These are phyloP conservation scores for Dothistroma pini DNA, from an alignment of 2,329 filamentous ascomycete species.

Conservation along the genomic window DNA sequence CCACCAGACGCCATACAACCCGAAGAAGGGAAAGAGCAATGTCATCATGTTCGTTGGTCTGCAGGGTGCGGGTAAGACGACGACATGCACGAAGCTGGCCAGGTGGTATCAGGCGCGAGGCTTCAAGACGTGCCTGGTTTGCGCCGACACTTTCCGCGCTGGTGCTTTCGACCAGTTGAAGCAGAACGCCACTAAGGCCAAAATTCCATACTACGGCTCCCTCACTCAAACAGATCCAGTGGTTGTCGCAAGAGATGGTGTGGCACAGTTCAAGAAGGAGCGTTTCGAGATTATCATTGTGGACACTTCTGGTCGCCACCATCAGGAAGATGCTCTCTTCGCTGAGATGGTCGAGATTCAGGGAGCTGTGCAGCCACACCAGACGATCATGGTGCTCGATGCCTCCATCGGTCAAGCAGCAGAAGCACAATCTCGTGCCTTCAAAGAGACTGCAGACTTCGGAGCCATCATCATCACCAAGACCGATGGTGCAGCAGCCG, in stretches of 20 bases:
- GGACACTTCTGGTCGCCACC: conserved; percentile 91
- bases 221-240: conserved; percentile 95
- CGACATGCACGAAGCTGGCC: conserved; percentile 94
- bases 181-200: conserved; percentile 97
- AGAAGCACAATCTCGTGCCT: conserved; percentile 89
- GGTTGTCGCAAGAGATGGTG: conserved; percentile 88
- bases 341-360: conserved; percentile 99
- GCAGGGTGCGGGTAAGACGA: conserved; percentile 97
- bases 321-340: conserved; percentile 92
- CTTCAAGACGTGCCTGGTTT: conserved; percentile 90
- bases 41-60: conserved; percentile 99
- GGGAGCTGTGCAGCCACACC: conserved; percentile 80
- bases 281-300: conserved; percentile 98
- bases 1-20: conserved; percentile 91
- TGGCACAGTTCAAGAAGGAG: conserved; percentile 99
- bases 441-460: conserved; percentile 96
- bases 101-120: conserved; percentile 91
- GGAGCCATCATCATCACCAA: conserved; percentile 99
- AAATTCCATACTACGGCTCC: conserved; percentile 97
- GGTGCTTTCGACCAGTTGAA: conserved; percentile 98
- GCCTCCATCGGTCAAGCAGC: conserved; percentile 95
- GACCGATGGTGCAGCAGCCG: conserved; percentile 91
- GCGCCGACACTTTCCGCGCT: conserved; percentile 96
- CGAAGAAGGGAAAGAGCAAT: conserved; percentile 92
- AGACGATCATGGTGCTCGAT: conserved; percentile 98